These are phyloP conservation scores for Cadophora luteo-olivacea DNA, from an alignment of 2,329 filamentous ascomycete genomes.

Conservation along the genomic window DNA sequence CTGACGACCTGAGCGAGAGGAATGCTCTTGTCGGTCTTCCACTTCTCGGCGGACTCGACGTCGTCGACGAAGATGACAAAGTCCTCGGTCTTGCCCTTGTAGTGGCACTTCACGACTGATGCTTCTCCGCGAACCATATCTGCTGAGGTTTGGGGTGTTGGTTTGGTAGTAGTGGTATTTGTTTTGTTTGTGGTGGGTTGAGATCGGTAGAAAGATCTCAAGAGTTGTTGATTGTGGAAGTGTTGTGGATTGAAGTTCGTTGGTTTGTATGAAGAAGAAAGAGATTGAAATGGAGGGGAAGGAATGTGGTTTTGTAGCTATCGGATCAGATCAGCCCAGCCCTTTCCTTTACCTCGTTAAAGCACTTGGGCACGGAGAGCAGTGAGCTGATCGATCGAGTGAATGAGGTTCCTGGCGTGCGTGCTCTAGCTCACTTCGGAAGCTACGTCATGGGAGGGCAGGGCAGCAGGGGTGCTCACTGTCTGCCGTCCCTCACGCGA, in stretches of 20 bases:
- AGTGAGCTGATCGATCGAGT: slow-evolving; percentile 23
- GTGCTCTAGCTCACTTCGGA: slow-evolving; percentile 27
- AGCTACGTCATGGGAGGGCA: slow-evolving; percentile 34
- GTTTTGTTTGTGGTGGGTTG: slow-evolving; percentile 20
- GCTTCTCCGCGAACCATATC: slow-evolving; percentile 64
- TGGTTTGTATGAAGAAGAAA: slow-evolving; percentile 24
- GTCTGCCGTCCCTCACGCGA: slow-evolving; percentile 36
- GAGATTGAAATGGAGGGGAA: slow-evolving; percentile 24
- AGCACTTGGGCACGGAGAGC: not conserved
- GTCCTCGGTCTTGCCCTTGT: slow-evolving; percentile 71
- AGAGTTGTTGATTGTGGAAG: slow-evolving; percentile 10
- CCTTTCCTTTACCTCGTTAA: too few relatives aligned
- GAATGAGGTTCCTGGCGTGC: slow-evolving; percentile 36
- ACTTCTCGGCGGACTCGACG: slow-evolving; percentile 72
- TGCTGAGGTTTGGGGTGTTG: slow-evolving; percentile 26
- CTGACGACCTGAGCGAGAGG: slow-evolving; percentile 86
- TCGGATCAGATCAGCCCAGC: not conserved
- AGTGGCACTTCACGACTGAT: slow-evolving; percentile 68
- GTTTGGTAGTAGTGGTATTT: slow-evolving; percentile 18
- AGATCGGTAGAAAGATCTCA: slow-evolving; percentile 10
- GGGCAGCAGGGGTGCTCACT: slow-evolving; percentile 18
- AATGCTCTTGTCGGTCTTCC: slow-evolving; percentile 79
- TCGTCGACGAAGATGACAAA: slow-evolving; percentile 72
- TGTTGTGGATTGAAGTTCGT: slow-evolving; percentile 6
- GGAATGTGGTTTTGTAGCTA: slow-evolving; percentile 44